Base-by-base conservation (phyloP, 768 basidiomycete species). In the Termitomyces sp. region DNA sequence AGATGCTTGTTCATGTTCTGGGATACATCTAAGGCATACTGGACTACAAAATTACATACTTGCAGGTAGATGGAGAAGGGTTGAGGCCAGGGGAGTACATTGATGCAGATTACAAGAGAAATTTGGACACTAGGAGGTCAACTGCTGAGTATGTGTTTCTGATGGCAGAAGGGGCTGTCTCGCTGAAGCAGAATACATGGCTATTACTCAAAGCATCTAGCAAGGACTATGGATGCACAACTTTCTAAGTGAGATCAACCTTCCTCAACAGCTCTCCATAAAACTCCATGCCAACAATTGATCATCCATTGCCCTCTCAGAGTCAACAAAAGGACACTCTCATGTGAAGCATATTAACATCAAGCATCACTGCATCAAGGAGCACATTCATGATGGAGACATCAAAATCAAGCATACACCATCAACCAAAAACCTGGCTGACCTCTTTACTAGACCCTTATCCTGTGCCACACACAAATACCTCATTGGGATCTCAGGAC, bases 371-470 rank as follows among this genome's bases (percentile, higher is more conserved):
- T 67, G 57, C 40, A 63, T 69, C 40, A 50, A 64, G 16, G 58
- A 67, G 54, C 49, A 38, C 40, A 61, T 68, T 14, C 40, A 45
- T 48, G 25, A 32, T 12, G 31, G 56, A 5, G 49, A 63, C 17
- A 43, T 71, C 16, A 34, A 44, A 1, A 45, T 70, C 16, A 27
- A 58, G 11, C 67, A 66, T 52, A 59, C 69, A 27, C 68, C 72
- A 0, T 67, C 68, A 9, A 52, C 29, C 1, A 62, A 74, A 0
- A 73, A 74, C 56, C 43, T 67, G 16, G 75, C 77, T 0, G 74
- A 79, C 59, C 58, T 75, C 4, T 60, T 80, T n/a, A 80, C 75
- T 0, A 80, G 79, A 59, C 57, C 66, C 0, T 62, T 77, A 31
- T 43, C 51, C 9, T 23, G 35, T 21, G 40, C 52, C 21, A 43